Evolutionary conservation across 2,329 filamentous ascomycete genomes (phyloP), one percentile per base, ranked within the genome.

Genomic region (Talaromyces sp.): DNA sequence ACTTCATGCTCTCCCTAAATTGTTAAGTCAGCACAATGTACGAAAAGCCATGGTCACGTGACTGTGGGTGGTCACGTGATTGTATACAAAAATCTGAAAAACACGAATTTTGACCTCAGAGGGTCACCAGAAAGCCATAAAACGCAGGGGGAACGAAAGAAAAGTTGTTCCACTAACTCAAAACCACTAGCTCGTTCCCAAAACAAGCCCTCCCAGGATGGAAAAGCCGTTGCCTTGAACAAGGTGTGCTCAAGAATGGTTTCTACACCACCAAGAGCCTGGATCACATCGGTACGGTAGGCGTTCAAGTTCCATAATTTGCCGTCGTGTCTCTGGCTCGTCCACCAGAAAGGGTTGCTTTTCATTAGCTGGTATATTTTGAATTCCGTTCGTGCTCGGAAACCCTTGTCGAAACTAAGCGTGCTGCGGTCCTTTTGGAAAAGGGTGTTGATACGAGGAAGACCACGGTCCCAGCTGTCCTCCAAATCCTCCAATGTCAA

Each of bases 291-390:
- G 7, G 94, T 97, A 64, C 94, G 83, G 77, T 97, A 97, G 1
- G 91, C 90, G 66, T 97, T 97, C 58, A 99, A 75, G 65, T 97
- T 97, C 94, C 94, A 99, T 4, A 99, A 77, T 71, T 97, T 97
- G 72, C 94, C 94, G 69, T 99, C 94, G 70, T 99, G 95, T 43
- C 94, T 84, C 75, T 97, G 93, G 69, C 90, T 96, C 3, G 94
- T 99, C 94, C 94, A 99, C 92, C 92, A 97, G 82, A 97, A 97
- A 0, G 94, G 94, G 72, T 97, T 97, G 77, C 89, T 95, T 85
- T 96, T 97, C 93, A 99, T 97, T 62, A 97, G 82, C 74, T 97
- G 93, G 72, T 97, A 99, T 31, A 94, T 88, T 81, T 99, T 99
- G 81, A 99, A 99, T 74, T 99, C 94, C 11, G 93, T 91, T 58